Evolutionary conservation across 208 protist genomes (phyloP).

Genomic region (Acanthamoeba culbertsoni): DNA sequence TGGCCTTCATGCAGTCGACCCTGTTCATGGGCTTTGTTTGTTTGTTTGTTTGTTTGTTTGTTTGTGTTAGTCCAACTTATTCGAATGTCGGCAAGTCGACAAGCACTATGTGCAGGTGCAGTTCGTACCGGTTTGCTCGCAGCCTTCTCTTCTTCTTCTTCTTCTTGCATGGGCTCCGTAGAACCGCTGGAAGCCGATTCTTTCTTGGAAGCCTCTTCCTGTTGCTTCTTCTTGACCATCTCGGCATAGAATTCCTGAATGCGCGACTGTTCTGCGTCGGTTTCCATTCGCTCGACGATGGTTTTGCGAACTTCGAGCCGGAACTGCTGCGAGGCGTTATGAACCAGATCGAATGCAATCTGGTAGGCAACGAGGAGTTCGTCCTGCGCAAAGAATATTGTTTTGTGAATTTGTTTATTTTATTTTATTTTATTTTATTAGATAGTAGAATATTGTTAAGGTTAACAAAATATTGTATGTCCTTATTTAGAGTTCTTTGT

Average conservation of each 20-base stretch:
- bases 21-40: neutral
- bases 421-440: no score
- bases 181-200: neutral
- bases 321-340: slow-evolving; percentile 85
- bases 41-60: no score
- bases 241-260: slow-evolving; percentile 58
- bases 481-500: no score
- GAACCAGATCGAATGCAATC: slow-evolving; percentile 87
- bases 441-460: no score
- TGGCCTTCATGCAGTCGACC: slow-evolving; percentile 70
- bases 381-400: no score
- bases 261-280: slow-evolving; percentile 10
- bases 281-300: neutral
- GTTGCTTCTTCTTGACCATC: slow-evolving; percentile 51
- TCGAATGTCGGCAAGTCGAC: neutral
- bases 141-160: slow-evolving; percentile 30
- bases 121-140: neutral
- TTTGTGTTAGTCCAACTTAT: neutral
- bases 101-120: neutral
- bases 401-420: no score
- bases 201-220: slow-evolving; percentile 39
- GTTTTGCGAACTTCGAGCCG: slow-evolving; percentile 69
- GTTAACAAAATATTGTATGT: no score
- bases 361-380: slow-evolving; percentile 85
- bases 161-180: slow-evolving; percentile 4